Base-by-base conservation (phyloP, 1,284 basidiomycete genomes). In the Peniophora sp. region DNA sequence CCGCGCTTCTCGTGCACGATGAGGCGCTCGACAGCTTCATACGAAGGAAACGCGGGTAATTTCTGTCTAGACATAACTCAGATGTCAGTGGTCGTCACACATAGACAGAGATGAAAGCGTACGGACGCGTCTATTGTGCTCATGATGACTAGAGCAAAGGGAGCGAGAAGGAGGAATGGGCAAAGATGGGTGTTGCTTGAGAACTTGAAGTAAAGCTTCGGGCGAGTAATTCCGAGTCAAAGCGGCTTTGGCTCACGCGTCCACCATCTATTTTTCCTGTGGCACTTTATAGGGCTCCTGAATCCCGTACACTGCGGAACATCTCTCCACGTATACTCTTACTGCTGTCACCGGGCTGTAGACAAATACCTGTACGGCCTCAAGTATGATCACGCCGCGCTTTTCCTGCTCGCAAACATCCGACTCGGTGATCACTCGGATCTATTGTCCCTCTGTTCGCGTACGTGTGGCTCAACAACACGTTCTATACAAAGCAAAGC, bases 1-100 rank as follows among this genome's bases (percentile, higher is more conserved):
- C 94, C 93, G 51, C 70, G 73, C 67, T 89, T 87, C 66, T 91
- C 85, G 46, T 79, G 75, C 52, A 88, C 70, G 53, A 92, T 82
- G 56, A 90, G 74, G 54, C 77, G 76, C 66, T 91, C 85, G 50
- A 92, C 75, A 18, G 73, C 75, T 9, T 77, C 73, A 27, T 89
- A 73, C n/a, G 88, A 70, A 11, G 88, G 88, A 56, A 72, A 73
- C 12, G 85, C 79, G 39, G 76, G 73, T 36, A 88, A 66, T 65
- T 74, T 82, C 87, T 89, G 57, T 2, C 5, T 32, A 12, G 27
- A 32, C 27, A 12, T 32, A 12, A 32, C 6, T 32, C 27, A 32
- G 27, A 32, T 12, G 27, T 32, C n/a, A n/a, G n/a, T n/a, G n/a
- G n/a, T n/a, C n/a, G n/a, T n/a, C n/a, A n/a, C n/a, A n/a, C 12